These are phyloP conservation scores for Lolium multiflorum DNA, from an alignment of 176 grass and related monocot species.

Conservation along the genomic window DNA sequence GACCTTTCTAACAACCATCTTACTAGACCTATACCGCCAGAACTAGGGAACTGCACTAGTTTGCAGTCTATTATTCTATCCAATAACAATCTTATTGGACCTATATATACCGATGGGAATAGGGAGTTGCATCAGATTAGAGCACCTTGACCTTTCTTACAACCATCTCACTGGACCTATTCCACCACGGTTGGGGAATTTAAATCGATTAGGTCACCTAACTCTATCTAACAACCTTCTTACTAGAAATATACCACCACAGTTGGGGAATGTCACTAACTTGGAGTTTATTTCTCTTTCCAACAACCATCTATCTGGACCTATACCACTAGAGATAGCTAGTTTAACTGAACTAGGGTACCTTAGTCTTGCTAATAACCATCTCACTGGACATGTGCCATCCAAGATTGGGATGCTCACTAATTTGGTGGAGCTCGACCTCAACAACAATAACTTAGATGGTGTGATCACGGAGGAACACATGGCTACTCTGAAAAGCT, in stretches of 20 bases:
- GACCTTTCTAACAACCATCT: not conserved
- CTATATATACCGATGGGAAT: no score
- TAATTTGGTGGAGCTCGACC: not conserved
- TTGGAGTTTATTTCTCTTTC: not conserved
- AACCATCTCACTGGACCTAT: not conserved
- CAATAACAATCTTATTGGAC: no score
- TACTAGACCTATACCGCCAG: no score
- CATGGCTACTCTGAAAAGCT: not conserved
- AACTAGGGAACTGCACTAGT: no score
- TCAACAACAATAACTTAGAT: slow-evolving; percentile 22
- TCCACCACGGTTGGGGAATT: not conserved
- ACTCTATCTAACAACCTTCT: not conserved
- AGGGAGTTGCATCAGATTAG: no score
- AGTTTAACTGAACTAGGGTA: not conserved
- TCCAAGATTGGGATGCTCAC: not conserved
- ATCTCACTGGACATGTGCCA: not conserved
- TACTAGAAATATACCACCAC: not conserved
- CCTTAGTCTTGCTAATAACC: not conserved
- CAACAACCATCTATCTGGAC: not conserved
- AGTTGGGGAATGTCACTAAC: not conserved
- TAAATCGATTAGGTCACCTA: accelerated
- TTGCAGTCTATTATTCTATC: no score
- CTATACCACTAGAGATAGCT: not conserved
- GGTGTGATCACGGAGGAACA: slow-evolving; percentile 35
- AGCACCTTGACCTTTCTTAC: slow-evolving; percentile 12